Conservation (phyloP, 2,329 filamentous ascomycete species). For the Fusarium nurragi region DNA sequence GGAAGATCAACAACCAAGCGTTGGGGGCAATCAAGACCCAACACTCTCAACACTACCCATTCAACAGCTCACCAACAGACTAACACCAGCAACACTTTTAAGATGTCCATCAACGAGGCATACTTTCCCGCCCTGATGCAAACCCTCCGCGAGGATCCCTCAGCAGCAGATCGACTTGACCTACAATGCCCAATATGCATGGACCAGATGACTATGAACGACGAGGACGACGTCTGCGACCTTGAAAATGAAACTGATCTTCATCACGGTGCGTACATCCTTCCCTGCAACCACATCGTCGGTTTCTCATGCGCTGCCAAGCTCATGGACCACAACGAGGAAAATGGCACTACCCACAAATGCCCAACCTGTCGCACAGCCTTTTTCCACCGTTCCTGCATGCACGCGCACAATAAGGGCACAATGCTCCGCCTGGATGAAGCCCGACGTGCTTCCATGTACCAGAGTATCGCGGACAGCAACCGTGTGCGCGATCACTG, state of each 20-base stretch:
- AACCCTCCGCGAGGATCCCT: neutral
- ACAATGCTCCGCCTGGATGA: neutral
- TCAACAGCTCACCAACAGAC: neutral
- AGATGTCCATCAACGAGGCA: neutral
- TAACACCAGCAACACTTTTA: neutral
- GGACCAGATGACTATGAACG: neutral
- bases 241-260: neutral
- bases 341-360: too few relatives aligned
- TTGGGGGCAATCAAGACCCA: too few relatives aligned
- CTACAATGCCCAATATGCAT: slow-evolving; percentile 8
- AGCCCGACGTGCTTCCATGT: neutral
- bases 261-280: neutral
- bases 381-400: neutral
- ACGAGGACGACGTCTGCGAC: neutral
- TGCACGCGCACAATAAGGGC: neutral
- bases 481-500: neutral
- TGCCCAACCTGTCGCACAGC: slow-evolving; percentile 6
- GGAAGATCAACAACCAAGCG: too few relatives aligned
- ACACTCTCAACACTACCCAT: neutral
- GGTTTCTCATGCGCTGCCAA: neutral
- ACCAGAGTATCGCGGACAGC: neutral
- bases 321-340: accelerated
- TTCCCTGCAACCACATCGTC: slow-evolving; percentile 20
- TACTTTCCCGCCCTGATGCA: neutral
- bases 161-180: neutral